Evolutionary conservation across 2,329 filamentous ascomycete species (phyloP).

Genomic region (Alternaria metachromatica): DNA sequence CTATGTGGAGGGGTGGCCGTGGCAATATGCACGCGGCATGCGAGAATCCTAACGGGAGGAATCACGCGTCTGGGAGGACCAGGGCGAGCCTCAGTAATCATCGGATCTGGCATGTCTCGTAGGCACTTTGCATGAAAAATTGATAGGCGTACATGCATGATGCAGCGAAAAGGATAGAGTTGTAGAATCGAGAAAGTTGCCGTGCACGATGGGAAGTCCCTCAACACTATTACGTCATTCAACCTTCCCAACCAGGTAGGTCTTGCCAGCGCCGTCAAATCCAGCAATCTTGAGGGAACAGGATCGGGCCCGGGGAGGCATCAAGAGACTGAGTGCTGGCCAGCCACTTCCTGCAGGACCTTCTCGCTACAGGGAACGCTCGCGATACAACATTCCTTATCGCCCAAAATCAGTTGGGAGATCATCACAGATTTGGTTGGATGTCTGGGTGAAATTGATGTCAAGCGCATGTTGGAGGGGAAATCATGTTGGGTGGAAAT

Average conservation of each 20-base stretch:
- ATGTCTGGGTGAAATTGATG: background rate
- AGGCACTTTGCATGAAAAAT: background rate
- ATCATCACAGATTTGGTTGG: too few species aligned
- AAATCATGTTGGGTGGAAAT: background rate
- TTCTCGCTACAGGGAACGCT: background rate
- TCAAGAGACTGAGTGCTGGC: background rate
- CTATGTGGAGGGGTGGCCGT: background rate
- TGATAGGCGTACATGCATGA: background rate
- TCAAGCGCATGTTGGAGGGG: background rate
- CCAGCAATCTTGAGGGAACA: background rate
- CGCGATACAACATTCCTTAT: background rate
- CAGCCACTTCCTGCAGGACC: background rate
- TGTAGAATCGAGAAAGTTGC: background rate
- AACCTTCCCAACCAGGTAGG: background rate
- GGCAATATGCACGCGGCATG: conserved; percentile 1
- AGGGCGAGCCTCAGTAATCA: background rate
- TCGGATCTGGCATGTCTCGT: background rate
- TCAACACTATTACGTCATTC: background rate
- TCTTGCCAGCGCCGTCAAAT: background rate
- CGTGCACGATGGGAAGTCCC: background rate
- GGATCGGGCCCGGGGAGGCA: background rate
- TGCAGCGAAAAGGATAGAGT: background rate
- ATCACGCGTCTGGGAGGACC: background rate
- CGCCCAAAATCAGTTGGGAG: background rate
- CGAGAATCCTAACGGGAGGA: conserved; percentile 1